Evolutionary conservation across 495 filamentous ascomycete genomes (phyloP), one percentile per base, ranked within the genome.

Genomic region (Massariosphaeria phaeospora): DNA sequence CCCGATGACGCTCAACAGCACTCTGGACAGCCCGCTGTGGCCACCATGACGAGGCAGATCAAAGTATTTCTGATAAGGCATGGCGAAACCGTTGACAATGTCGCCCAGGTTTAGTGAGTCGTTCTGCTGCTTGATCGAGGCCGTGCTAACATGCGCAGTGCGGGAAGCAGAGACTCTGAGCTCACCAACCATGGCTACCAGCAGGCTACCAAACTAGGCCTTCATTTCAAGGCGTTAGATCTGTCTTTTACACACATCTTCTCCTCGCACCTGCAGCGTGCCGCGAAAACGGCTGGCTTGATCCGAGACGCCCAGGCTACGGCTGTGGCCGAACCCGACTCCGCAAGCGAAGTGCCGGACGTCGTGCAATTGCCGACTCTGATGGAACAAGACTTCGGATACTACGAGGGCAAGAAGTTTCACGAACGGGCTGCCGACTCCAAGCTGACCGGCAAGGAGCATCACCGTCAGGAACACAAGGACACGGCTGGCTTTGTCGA

Each of bases 51-150:
- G 12, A 11, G 29, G 18, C 35, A 26, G 40, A 85, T 93, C 86
- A 80, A 75, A 66, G 69, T 95, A 39, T 79, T 87, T 65, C 79
- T 95, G 42, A 82, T 93, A 54, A 80, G 89, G 45, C 89, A 95
- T 72, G 90, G 84, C 53, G 90, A 95, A 69, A 91, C 89, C 3
- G 83, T 91, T 36, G 84, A 93, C 69, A 95, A 95, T 71, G 82
- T 93, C 48, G 84, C 83, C 29, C 76, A 80, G 45, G 64, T 83
- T 48, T 89, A 85, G 88, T 91, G 76, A 57, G 82, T 35, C 50
- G 50, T 31, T 21, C 38, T 43, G 26, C n/a, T n/a, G n/a, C n/a
- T n/a, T n/a, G n/a, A n/a, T n/a, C n/a, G n/a, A n/a, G n/a, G n/a
- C n/a, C n/a, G n/a, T n/a, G 40, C 39, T 63, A 45, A 52, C 38